These are phyloP conservation scores for Phytophthora ramorum DNA, from an alignment of 352 stramenopile species.

Conservation along the genomic window DNA sequence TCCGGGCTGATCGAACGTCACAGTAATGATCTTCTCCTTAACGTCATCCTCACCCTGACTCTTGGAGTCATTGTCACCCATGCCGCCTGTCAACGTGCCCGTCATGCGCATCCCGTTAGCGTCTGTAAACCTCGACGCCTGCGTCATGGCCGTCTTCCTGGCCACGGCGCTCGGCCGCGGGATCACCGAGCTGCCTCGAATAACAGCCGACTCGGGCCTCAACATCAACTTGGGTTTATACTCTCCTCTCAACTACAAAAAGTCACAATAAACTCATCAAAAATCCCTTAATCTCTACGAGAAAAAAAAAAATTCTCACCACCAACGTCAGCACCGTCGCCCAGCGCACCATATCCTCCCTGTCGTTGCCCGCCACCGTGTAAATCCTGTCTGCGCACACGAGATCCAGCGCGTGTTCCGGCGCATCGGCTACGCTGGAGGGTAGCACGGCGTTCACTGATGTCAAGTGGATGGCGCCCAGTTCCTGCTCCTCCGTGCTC, in stretches of 20 bases:
- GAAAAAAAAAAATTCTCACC: constrained; percentile 36
- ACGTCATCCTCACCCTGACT: constrained; percentile 68
- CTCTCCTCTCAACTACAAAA: constrained; percentile 70
- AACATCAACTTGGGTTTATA: constrained; percentile 92
- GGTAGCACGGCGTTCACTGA: constrained; percentile 89
- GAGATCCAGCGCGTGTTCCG: constrained; percentile 85
- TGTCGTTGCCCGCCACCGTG: constrained; percentile 84
- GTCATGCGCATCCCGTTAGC: constrained; percentile 85
- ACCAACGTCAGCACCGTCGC: constrained; percentile 88
- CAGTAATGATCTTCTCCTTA: constrained; percentile 90
- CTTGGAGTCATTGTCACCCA: constrained; percentile 52
- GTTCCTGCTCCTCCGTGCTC: constrained; percentile 86
- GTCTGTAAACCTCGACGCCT: constrained; percentile 79
- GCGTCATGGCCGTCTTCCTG: constrained; percentile 73
- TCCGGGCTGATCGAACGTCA: constrained; percentile 86
- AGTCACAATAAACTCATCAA: not conserved
- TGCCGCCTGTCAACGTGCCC: constrained; percentile 47
- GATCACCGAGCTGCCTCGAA: constrained; percentile 86
- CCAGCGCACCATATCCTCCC: constrained; percentile 91
- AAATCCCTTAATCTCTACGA: not conserved
- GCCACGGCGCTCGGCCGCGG: constrained; percentile 70
- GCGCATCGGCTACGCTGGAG: constrained; percentile 88
- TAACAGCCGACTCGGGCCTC: constrained; percentile 85
- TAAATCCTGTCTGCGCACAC: constrained; percentile 89
- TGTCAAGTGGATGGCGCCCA: constrained; percentile 88